Evolutionary conservation across 2,329 filamentous ascomycete genomes (phyloP).

Genomic region (Apiospora hydei): DNA sequence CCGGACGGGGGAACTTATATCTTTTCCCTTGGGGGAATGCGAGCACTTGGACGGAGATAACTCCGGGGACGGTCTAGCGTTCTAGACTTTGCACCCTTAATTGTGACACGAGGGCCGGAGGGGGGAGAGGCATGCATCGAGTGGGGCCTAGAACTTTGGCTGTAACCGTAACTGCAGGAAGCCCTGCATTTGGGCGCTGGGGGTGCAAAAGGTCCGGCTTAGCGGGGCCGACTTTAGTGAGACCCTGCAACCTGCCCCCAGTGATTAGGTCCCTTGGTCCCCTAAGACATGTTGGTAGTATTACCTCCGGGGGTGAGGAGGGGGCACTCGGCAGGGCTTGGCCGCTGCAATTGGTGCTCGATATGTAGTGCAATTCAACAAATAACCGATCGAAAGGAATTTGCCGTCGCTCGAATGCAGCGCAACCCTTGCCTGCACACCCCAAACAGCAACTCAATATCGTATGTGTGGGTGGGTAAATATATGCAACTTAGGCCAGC

Average conservation of each 20-base stretch:
- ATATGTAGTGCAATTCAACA: neutral
- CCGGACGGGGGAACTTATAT: neutral
- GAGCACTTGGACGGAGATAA: neutral
- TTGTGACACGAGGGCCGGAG: conserved; percentile 4
- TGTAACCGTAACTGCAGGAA: neutral
- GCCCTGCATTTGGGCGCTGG: neutral
- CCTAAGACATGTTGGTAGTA: no score
- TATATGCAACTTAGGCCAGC: neutral
- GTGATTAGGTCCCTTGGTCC: neutral
- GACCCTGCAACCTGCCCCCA: neutral
- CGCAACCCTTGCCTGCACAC: neutral
- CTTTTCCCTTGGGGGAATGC: neutral
- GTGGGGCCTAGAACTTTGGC: conserved; percentile 4
- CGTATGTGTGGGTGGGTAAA: neutral
- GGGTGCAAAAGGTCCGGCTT: conserved; percentile 10
- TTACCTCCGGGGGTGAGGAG: no score
- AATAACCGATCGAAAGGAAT: neutral
- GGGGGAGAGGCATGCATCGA: neutral
- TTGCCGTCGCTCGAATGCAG: neutral
- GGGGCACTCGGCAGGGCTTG: neutral
- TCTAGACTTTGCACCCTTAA: neutral
- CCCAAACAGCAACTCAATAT: neutral
- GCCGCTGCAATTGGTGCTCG: neutral
- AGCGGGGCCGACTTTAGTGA: conserved; percentile 10
- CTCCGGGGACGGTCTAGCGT: neutral